Conservation (phyloP, 192 early-diverging fungal species). For the Coemansia sp. region DNA sequence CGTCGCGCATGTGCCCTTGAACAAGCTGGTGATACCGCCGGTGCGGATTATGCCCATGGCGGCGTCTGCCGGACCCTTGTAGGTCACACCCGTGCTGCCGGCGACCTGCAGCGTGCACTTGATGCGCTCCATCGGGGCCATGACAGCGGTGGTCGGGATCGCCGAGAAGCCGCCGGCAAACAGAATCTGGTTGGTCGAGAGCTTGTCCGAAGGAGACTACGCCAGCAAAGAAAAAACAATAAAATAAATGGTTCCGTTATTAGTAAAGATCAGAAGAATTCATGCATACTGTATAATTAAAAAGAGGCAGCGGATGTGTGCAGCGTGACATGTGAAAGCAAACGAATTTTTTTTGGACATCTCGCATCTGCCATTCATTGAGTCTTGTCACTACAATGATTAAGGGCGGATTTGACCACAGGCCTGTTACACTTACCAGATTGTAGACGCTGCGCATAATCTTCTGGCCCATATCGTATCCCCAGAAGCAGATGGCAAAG, state of each 20-base stretch:
- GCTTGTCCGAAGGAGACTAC: conserved; percentile 45
- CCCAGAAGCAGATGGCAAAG: conserved; percentile 94
- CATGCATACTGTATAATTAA: no score
- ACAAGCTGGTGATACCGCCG: conserved; percentile 84
- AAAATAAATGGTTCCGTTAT: not conserved
- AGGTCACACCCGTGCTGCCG: conserved; percentile 54
- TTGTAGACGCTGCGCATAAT: conserved; percentile 47
- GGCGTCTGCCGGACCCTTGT: conserved; percentile 92
- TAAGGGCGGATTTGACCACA: no score
- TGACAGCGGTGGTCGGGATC: conserved; percentile 89
- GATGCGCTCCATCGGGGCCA: conserved; percentile 94
- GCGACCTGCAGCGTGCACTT: conserved; percentile 90
- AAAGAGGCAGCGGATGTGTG: not conserved
- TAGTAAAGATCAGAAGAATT: conserved; percentile 11
- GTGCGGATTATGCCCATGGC: conserved; percentile 78
- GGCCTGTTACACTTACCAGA: conserved; percentile 32
- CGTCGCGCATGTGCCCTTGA: conserved; percentile 92
- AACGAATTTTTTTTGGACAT: conserved; percentile 5
- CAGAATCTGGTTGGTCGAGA: conserved; percentile 74
- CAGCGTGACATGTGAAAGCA: conserved; percentile 9
- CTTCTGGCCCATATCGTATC: conserved; percentile 54
- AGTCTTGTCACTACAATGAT: no score
- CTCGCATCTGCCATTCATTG: no score
- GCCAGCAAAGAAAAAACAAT: not conserved
- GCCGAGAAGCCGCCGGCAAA: conserved; percentile 95